phyloP scores from a whole-genome alignment of 768 basidiomycete genomes.

The Pholiota microspora region DNA sequence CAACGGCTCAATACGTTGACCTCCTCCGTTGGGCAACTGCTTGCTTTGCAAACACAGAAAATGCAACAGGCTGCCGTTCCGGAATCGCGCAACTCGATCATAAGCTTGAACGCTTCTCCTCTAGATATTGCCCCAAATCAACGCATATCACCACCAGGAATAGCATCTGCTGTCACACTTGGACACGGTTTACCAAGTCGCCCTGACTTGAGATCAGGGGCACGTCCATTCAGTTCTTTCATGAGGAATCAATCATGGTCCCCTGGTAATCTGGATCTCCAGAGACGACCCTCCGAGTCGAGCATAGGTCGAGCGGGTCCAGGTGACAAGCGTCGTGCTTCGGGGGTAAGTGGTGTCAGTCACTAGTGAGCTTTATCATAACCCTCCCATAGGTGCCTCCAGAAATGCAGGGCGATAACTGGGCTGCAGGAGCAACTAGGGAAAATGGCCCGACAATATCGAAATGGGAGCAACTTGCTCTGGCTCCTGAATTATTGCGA shows the following conservation, averaged over 20 bases:
- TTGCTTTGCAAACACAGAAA: constrained; percentile 77
- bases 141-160: constrained; percentile 37
- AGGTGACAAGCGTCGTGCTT: constrained; percentile 66
- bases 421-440: constrained; percentile 53
- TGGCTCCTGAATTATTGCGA: constrained; percentile 83
- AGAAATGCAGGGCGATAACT: constrained; percentile 55
- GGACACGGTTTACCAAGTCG: constrained; percentile 65
- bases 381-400: constrained; percentile 17
- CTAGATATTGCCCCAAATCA: constrained; percentile 49
- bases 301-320: constrained; percentile 39
- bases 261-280: constrained; percentile 74
- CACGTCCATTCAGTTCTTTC: constrained; percentile 67
- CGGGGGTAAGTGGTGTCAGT: constrained; percentile 49
- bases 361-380: not conserved
- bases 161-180: constrained; percentile 35
- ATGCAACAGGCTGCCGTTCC: constrained; percentile 44
- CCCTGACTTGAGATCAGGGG: constrained; percentile 56
- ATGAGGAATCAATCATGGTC: constrained; percentile 74
- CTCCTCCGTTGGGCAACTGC: constrained; percentile 81
- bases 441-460: constrained; percentile 80
- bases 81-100: constrained; percentile 39
- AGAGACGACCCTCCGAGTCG: constrained; percentile 52
- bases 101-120: constrained; percentile 38
- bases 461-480: constrained; percentile 93
- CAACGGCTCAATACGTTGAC: constrained; percentile 78